Conservation (phyloP, 371 early-diverging fungal species). For the Haplosporangium sp. region DNA sequence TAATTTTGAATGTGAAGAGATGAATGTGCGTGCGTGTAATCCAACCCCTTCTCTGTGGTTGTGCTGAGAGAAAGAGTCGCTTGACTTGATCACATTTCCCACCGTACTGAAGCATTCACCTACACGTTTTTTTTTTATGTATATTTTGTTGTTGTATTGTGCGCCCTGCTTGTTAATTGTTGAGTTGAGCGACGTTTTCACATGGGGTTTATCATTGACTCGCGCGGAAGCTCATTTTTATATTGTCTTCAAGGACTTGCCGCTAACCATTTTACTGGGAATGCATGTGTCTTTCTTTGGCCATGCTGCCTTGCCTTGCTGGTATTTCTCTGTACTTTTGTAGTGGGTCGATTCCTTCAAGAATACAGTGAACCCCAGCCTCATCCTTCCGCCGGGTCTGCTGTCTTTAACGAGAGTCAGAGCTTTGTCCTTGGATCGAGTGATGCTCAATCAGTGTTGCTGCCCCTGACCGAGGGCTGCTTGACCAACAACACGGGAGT, state of each 20-base stretch:
- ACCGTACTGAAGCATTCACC: too few species aligned
- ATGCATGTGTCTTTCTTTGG: conserved; percentile 18
- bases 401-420: conserved; percentile 31
- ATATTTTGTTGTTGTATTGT: conserved; percentile 6
- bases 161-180: too few species aligned
- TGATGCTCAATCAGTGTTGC: conserved; percentile 62
- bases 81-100: conserved; percentile 50
- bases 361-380: conserved; percentile 56
- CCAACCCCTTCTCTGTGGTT: conserved; percentile 5
- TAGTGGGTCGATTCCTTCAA: conserved; percentile 53
- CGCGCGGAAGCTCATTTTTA: too few species aligned
- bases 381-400: conserved; percentile 24
- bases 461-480: conserved; percentile 86
- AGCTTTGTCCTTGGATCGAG: conserved; percentile 28
- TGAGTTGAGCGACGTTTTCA: too few species aligned
- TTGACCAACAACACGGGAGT: conserved; percentile 88
- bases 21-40: background rate
- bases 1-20: background rate
- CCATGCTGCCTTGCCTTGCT: background rate
- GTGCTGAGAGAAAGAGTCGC: conserved; percentile 13
- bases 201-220: too few species aligned
- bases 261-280: too few species aligned
- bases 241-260: too few species aligned
- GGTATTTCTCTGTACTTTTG: background rate
- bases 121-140: too few species aligned